phyloP scores from a whole-genome alignment of 2,329 filamentous ascomycete genomes.

The Paecilomyces sp. region DNA sequence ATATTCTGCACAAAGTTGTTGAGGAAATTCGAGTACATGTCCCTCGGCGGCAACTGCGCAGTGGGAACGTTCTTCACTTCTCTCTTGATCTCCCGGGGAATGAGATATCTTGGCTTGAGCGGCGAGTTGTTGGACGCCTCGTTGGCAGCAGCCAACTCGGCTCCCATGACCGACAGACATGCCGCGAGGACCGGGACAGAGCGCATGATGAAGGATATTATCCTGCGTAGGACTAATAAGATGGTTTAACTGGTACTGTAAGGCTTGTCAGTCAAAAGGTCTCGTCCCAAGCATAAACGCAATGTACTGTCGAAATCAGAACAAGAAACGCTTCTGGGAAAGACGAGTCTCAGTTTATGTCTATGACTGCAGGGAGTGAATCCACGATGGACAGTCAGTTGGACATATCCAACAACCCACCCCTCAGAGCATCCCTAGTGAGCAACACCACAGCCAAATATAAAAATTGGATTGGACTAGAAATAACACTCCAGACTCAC shows the following conservation, averaged over 20 bases:
- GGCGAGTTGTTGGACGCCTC: background rate
- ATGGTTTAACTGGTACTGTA: background rate
- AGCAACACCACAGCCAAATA: background rate
- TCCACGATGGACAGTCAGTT: background rate
- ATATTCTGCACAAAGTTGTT: background rate
- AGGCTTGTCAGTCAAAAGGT: background rate
- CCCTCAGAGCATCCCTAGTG: background rate
- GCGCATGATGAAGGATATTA: background rate
- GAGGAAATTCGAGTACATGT: constrained; percentile 8
- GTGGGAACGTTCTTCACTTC: constrained; percentile 4
- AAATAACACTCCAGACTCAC: background rate
- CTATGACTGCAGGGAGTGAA: background rate
- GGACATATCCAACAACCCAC: background rate
- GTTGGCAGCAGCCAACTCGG: background rate
- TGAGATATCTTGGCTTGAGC: background rate
- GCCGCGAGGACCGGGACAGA: background rate
- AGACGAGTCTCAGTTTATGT: background rate
- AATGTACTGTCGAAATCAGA: background rate
- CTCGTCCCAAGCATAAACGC: background rate
- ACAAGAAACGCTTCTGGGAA: background rate
- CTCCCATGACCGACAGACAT: background rate
- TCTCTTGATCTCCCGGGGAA: background rate
- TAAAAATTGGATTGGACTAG: background rate
- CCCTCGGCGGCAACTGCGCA: constrained; percentile 18
- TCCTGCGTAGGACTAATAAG: background rate